These are phyloP conservation scores for Laetiporus sulphureus DNA, from an alignment of 1,284 basidiomycete genomes.

Conservation along the genomic window DNA sequence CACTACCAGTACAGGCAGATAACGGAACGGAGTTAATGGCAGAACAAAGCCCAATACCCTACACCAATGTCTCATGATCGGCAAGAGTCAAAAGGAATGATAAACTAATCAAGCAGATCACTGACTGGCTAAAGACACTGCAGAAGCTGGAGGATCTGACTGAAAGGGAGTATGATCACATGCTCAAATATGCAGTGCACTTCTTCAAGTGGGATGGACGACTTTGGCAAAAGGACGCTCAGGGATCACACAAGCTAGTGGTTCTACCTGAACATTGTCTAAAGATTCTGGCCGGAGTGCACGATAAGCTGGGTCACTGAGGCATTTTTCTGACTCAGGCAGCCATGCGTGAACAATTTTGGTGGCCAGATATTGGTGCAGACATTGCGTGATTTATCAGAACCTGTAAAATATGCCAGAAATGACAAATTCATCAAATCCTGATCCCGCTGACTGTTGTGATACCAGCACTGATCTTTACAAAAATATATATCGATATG, in stretches of 20 bases:
- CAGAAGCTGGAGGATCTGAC: not conserved
- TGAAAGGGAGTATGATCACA: not conserved
- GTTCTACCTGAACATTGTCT: constrained; percentile 1
- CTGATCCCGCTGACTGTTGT: constrained; percentile 26
- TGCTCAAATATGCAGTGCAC: constrained; percentile 5
- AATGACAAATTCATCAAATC: constrained; percentile 22
- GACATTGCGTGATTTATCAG: constrained; percentile 15
- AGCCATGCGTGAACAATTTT: constrained; percentile 13
- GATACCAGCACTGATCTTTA: constrained; percentile 2
- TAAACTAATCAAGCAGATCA: no score
- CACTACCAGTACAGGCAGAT: no score
- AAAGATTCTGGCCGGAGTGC: constrained; percentile 2
- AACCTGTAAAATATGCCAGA: constrained; percentile 33
- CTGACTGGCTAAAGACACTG: no score
- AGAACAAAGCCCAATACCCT: no score
- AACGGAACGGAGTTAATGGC: no score
- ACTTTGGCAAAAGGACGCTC: constrained; percentile 4
- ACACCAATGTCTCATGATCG: no score
- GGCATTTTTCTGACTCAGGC: constrained; percentile 11
- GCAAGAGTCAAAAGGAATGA: no score
- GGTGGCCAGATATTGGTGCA: constrained; percentile 24
- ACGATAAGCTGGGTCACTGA: constrained; percentile 17
- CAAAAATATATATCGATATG: no score
- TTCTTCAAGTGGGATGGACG: constrained; percentile 2
- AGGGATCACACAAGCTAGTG: constrained; percentile 7